Conservation (phyloP, 768 basidiomycete genomes). For the Hortiboletus campestris region DNA sequence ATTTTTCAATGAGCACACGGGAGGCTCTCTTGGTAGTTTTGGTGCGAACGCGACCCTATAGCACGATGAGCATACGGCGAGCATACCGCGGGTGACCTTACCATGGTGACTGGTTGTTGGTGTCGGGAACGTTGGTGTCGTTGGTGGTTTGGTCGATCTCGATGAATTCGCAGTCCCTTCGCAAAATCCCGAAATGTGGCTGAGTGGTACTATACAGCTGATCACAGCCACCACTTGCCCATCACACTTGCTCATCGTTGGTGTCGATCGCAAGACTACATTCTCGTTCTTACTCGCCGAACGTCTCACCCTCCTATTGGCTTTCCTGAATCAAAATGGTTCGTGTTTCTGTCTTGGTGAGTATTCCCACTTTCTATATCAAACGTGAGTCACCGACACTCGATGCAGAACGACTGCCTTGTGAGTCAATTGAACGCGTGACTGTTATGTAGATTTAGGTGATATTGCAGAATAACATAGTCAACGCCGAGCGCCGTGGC, state of each 20-base stretch:
- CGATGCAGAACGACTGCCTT: conserved; percentile 55
- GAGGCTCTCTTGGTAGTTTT: conserved; percentile 99
- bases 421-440: conserved; percentile 29
- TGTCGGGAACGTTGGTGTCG: conserved; percentile 26
- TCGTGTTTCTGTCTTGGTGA: conserved; percentile 78
- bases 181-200: conserved; percentile 26
- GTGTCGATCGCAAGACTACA: conserved; percentile 1
- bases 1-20: conserved; percentile 98
- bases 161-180: neutral
- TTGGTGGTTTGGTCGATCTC: neutral
- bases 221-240: conserved; percentile 23
- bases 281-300: neutral
- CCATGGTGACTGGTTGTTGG: conserved; percentile 47
- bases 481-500: conserved; percentile 99
- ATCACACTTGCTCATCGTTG: neutral
- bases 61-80: conserved; percentile 9
- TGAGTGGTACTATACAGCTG: conserved; percentile 26
- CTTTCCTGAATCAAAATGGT: conserved; percentile 58
- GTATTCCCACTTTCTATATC: conserved; percentile 17
- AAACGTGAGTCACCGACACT: neutral
- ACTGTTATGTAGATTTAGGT: neutral
- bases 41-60: conserved; percentile 96
- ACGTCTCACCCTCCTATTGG: neutral
- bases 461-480: conserved; percentile 81
- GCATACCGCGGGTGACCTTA: conserved; percentile 21